phyloP scores from a whole-genome alignment of 176 grass and related monocot genomes.

The Elaeis guineensis region DNA sequence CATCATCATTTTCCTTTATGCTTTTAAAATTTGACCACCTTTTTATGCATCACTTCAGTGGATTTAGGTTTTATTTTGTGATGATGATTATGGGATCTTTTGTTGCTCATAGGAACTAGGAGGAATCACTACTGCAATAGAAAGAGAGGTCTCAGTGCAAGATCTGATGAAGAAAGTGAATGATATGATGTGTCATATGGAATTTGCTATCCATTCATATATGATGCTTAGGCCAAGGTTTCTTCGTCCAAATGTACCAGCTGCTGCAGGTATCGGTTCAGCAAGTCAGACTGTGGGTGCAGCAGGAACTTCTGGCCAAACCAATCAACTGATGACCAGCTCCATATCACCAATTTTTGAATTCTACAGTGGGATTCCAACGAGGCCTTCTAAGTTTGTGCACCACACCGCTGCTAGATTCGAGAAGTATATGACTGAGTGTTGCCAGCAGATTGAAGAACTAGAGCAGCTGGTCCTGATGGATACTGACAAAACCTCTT shows the following conservation, averaged over 20 bases:
- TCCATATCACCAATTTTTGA: constrained; percentile 26
- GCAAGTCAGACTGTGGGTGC: constrained; percentile 1
- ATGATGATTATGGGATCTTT: too few relatives aligned
- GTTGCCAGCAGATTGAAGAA: constrained; percentile 49
- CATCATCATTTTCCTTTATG: too few relatives aligned
- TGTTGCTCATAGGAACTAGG: constrained; percentile 26
- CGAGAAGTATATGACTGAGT: constrained; percentile 46
- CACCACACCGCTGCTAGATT: constrained; percentile 48
- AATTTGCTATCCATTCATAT: constrained; percentile 57
- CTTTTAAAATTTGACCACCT: too few relatives aligned
- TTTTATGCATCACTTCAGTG: too few relatives aligned
- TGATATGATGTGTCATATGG: constrained; percentile 40
- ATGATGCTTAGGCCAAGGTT: constrained; percentile 45
- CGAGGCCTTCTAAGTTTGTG: constrained; percentile 54
- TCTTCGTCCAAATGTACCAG: constrained; percentile 21
- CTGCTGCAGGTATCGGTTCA: constrained; percentile 24
- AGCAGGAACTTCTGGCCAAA: constrained; percentile 3
- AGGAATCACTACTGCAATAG: constrained; percentile 39
- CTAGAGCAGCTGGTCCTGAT: constrained; percentile 62
- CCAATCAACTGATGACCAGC: constrained; percentile 36
- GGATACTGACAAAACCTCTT: constrained; percentile 36
- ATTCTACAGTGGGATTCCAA: constrained; percentile 41
- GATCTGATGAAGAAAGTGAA: constrained; percentile 36
- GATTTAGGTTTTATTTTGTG: too few relatives aligned
- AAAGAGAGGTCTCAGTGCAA: constrained; percentile 49